Evolutionary conservation across 2,329 filamentous ascomycete species (phyloP), one percentile per base, ranked within the genome.

Genomic region (Tolypocladium album): DNA sequence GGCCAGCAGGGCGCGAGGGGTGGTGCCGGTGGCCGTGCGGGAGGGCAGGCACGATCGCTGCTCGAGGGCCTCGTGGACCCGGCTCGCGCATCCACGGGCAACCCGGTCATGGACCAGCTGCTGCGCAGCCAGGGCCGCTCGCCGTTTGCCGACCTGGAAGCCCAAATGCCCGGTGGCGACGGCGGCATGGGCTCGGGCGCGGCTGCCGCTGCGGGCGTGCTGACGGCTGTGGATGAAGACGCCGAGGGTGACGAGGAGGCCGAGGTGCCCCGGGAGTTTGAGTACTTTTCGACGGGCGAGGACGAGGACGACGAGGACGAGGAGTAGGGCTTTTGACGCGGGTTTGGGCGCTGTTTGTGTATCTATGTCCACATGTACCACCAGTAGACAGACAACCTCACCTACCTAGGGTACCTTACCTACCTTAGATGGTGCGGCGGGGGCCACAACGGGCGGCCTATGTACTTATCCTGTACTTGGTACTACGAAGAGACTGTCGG

Each of bases 221-320:
- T 96, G 66, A 96, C 89, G 4, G 88, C 92, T 7, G 85, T 96
- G 4, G 92, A 97, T 67, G 93, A 97, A 73, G 89, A 93, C 67
- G 85, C 81, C 12, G 88, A 90, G 63, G 86, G 81, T 40, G 87
- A 83, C 15, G 87, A 88, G 67, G 90, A 93, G 70, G 90, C 90
- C 2, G 76, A 81, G 43, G 72, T 84, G 8, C 90, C 90, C 6
- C 76, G 77, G 13, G 87, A 90, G 58, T 94, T 94, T 74, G 88
- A 93, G 62, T 92, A 94, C 72, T 86, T 88, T 67, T 87, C 87
- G 6, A 50, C 24, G 24, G 47, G 47, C 47, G 88, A 90, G 59
- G 82, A 79, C 2, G 42, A 45, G 20, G 85, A 84, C 53, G 79
- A 79, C 3, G 67, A 67, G 3, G 69, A 71, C 3, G 69, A 72